Conservation (phyloP, 176 grass and related monocot species). For the Urochloa ruziziensis region DNA sequence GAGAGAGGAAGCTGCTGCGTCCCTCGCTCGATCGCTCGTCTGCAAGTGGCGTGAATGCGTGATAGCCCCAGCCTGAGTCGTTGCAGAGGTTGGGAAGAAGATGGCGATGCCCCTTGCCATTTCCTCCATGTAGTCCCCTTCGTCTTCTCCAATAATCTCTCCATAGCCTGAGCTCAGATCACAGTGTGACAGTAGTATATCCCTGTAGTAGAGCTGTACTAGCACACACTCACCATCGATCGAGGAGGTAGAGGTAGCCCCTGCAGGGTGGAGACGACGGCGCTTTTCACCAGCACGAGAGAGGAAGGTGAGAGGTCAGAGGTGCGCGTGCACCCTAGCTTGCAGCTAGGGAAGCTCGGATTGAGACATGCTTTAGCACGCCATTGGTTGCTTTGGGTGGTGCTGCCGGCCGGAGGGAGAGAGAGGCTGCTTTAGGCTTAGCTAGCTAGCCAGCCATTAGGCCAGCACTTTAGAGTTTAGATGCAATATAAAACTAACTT, state of each 20-base stretch:
- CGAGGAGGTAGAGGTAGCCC: not conserved
- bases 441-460: not conserved
- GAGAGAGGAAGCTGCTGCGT: not conserved
- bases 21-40: not conserved
- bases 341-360: not conserved
- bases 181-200: not conserved
- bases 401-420: constrained; percentile 5
- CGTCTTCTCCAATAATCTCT: not conserved
- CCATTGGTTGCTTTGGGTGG: constrained; percentile 30
- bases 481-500: constrained; percentile 12
- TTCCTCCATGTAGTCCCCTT: constrained; percentile 17
- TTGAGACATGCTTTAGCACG: constrained; percentile 16
- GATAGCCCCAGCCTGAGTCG: not conserved
- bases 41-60: not conserved
- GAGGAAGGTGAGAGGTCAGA: not conserved
- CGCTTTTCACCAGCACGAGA: not conserved
- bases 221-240: not conserved
- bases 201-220: not conserved
- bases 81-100: not conserved
- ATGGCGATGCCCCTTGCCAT: constrained; percentile 28
- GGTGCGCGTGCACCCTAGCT: not conserved
- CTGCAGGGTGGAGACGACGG: not conserved
- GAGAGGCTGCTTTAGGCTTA: not conserved
- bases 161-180: not conserved
- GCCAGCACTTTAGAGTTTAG: not conserved